These are phyloP conservation scores for Pseudozyma tsukubaensis DNA, from an alignment of 1,284 basidiomycete species.

Conservation along the genomic window DNA sequence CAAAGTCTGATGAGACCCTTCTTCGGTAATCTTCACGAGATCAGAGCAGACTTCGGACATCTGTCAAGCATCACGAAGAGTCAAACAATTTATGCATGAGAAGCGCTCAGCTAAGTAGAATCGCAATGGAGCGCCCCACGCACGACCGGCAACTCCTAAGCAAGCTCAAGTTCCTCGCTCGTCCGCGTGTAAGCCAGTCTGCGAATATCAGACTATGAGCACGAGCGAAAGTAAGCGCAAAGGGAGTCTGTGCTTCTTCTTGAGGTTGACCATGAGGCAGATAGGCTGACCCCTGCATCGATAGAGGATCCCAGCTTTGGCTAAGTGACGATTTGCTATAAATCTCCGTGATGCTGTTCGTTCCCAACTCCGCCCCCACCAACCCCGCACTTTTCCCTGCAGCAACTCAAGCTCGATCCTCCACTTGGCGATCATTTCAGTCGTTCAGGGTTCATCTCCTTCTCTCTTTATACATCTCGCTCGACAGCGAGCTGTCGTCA, in stretches of 20 bases:
- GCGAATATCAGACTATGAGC: background rate
- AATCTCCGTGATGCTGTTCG: constrained; percentile 9
- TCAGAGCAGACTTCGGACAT: background rate
- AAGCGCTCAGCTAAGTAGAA: no score
- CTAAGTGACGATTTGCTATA: constrained; percentile 5
- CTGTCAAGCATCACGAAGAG: no score
- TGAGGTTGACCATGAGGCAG: no score
- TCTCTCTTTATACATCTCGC: constrained; percentile 5
- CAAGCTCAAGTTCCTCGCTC: no score
- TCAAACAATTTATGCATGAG: no score
- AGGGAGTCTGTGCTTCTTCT: background rate
- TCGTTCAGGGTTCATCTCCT: background rate
- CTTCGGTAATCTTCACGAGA: constrained; percentile 19
- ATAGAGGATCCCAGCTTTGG: background rate
- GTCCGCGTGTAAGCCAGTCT: background rate
- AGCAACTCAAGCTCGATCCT: constrained; percentile 1
- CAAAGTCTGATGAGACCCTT: constrained; percentile 6
- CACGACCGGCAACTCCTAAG: no score
- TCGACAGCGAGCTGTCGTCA: background rate
- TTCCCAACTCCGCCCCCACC: constrained; percentile 17
- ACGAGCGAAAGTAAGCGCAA: background rate
- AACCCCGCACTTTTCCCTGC: constrained; percentile 15
- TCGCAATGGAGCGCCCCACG: no score
- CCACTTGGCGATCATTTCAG: constrained; percentile 5
- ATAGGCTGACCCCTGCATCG: constrained; percentile 1